A percentile compares a stretch with the other conserved stretches of the same genome.
Evolutionary conservation across 2,329 filamentous ascomycete species (phyloP).

Genomic region (Ophiosphaerella narmari): DNA sequence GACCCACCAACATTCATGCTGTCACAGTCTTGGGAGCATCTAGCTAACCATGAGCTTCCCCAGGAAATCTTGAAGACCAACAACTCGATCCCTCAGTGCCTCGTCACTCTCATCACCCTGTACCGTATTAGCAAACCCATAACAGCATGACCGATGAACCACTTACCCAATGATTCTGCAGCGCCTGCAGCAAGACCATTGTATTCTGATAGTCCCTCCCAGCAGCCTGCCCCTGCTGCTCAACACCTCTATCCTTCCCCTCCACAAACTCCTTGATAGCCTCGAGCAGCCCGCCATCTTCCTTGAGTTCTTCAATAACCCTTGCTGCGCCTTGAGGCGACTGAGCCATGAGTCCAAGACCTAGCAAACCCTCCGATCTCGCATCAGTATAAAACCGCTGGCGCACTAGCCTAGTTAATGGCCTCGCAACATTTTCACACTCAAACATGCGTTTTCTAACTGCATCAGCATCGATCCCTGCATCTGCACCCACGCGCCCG

Average conservation of each 20-base stretch:
- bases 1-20: too few relatives aligned
- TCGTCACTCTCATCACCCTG: conserved; percentile 30
- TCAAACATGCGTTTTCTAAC: conserved; percentile 32
- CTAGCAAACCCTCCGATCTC: conserved; percentile 42
- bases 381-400: conserved; percentile 44
- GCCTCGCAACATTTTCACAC: conserved; percentile 36
- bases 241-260: conserved; percentile 28
- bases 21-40: too few relatives aligned
- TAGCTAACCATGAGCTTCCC: conserved; percentile 20
- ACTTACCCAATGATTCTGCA: conserved; percentile 41
- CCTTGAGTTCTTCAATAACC: conserved; percentile 34
- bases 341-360: conserved; percentile 42
- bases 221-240: conserved; percentile 26
- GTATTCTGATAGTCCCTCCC: conserved; percentile 43
- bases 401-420: conserved; percentile 37
- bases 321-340: conserved; percentile 31
- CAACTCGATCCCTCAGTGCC: conserved; percentile 26
- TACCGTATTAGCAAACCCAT: conserved; percentile 13
- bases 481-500: conserved; percentile 22
- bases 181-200: conserved; percentile 41
- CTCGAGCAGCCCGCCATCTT: conserved; percentile 34
- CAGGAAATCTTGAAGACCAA: conserved; percentile 26
- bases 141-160: not conserved
- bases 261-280: conserved; percentile 41
- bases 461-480: conserved; percentile 22